Conservation (phyloP, 169 alveolate species). For the Perkinsus olseni region DNA sequence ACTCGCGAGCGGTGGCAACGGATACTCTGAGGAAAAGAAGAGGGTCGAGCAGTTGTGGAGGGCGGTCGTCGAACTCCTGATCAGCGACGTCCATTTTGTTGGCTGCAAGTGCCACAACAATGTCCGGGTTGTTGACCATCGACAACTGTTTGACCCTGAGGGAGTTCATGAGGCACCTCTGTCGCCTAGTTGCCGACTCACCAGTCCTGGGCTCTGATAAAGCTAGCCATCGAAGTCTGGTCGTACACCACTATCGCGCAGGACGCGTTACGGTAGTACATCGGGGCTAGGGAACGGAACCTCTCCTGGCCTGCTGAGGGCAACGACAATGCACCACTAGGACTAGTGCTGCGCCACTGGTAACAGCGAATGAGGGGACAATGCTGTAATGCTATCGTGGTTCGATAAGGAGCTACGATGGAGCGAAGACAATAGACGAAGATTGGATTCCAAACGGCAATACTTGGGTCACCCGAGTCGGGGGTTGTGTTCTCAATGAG, state of each 20-base stretch:
- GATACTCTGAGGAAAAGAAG: not conserved
- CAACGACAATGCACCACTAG: not conserved
- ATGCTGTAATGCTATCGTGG: no score
- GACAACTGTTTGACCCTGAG: constrained; percentile 9
- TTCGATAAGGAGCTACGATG: no score
- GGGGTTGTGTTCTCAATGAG: no score
- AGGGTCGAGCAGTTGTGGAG: not conserved
- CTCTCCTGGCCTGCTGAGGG: constrained; percentile 47
- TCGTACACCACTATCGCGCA: constrained; percentile 54
- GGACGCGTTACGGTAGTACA: constrained; percentile 52
- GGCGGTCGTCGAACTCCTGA: constrained; percentile 23
- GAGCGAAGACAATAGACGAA: no score
- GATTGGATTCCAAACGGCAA: no score
- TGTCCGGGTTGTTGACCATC: constrained; percentile 14
- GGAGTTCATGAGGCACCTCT: constrained; percentile 23
- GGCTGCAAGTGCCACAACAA: constrained; percentile 59
- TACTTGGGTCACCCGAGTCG: no score
- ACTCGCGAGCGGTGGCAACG: constrained; percentile 21
- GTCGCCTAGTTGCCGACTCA: not conserved
- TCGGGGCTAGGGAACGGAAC: constrained; percentile 43
- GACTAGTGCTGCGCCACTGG: no score
- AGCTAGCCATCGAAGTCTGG: constrained; percentile 30
- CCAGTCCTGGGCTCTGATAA: constrained; percentile 39
- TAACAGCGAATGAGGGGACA: not conserved
- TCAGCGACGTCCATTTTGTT: constrained; percentile 57